These are phyloP conservation scores for Fusarium veterinarium DNA, from an alignment of 2,329 filamentous ascomycete species.

Conservation along the genomic window DNA sequence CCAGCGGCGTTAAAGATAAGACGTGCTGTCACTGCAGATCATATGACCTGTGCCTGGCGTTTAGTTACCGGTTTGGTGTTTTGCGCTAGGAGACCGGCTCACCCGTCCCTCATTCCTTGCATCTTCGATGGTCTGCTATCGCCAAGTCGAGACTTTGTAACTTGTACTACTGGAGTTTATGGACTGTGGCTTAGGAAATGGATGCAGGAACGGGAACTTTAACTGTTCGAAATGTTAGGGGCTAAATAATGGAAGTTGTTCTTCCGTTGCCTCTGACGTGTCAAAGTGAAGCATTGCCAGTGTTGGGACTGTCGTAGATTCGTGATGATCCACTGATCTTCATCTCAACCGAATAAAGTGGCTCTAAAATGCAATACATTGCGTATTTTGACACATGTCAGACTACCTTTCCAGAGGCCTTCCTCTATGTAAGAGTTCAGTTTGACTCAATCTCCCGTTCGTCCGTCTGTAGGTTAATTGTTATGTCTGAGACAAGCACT, in stretches of 20 bases:
- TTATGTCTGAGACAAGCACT: background rate
- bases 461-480: background rate
- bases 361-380: background rate
- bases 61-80: background rate
- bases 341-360: background rate
- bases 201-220: background rate
- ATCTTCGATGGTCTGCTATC: background rate
- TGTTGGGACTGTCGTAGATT: background rate
- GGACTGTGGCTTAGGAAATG: background rate
- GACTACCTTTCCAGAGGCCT: too few relatives aligned
- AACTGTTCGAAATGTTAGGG: accelerated
- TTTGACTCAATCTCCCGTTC: background rate
- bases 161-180: background rate
- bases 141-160: constrained; percentile 4
- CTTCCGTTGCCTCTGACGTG: background rate
- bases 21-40: background rate
- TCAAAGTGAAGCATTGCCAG: background rate
- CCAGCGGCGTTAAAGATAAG: background rate
- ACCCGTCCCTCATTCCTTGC: background rate
- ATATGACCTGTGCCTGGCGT: background rate
- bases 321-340: background rate
- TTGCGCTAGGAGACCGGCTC: background rate
- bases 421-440: background rate
- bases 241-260: background rate
- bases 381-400: background rate